phyloP scores from a whole-genome alignment of 1,284 basidiomycete species.

The Termitomyces sp. region DNA sequence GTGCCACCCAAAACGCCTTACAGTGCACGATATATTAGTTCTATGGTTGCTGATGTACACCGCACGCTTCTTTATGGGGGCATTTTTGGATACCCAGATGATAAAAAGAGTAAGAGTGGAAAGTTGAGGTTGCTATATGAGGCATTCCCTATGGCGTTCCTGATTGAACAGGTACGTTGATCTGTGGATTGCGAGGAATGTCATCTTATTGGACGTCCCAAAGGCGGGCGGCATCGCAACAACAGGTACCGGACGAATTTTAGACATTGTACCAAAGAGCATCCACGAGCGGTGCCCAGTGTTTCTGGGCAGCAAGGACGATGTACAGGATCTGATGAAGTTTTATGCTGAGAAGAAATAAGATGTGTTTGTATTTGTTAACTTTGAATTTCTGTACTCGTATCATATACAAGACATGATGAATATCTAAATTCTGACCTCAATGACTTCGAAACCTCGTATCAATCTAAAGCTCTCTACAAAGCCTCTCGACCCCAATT shows the following conservation, averaged over 20 bases:
- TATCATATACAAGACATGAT: background rate
- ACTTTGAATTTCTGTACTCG: background rate
- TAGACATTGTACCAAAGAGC: conserved; percentile 84
- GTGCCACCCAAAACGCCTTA: conserved; percentile 74
- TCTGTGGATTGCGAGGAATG: conserved; percentile 1
- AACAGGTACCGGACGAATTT: conserved; percentile 86
- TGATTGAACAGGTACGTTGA: conserved; percentile 80
- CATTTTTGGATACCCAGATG: conserved; percentile 97
- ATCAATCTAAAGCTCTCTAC: conserved; percentile 22
- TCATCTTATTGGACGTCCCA: conserved; percentile 1
- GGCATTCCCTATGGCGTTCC: conserved; percentile 98
- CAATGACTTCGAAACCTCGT: conserved; percentile 21
- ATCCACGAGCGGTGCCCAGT: conserved; percentile 95
- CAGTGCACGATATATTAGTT: conserved; percentile 95
- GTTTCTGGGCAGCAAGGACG: conserved; percentile 92
- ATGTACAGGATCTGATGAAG: conserved; percentile 86
- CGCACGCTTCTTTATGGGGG: conserved; percentile 96
- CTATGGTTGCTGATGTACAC: conserved; percentile 99
- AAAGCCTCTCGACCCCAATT: background rate
- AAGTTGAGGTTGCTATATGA: conserved; percentile 96
- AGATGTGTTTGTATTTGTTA: conserved; percentile 15
- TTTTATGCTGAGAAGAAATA: conserved; percentile 47
- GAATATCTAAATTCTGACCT: background rate
- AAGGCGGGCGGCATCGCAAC: conserved; percentile 96
- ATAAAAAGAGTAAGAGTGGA: conserved; percentile 96